Evolutionary conservation across 805 yeast genomes (phyloP).

Genomic region (Jamesozyma spencerorum): DNA sequence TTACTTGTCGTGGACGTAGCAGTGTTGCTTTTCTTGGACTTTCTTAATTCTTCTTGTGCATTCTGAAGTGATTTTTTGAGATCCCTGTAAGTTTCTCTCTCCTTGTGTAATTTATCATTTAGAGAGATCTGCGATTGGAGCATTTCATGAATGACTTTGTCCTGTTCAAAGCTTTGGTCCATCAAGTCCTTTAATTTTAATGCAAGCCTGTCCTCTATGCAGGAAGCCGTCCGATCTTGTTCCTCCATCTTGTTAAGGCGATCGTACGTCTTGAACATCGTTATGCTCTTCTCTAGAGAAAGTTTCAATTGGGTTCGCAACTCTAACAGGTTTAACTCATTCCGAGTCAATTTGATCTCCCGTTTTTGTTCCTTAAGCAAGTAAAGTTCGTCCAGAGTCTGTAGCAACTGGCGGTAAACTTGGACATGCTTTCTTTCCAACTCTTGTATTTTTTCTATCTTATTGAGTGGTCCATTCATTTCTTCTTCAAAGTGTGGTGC

Average conservation of each 20-base stretch:
- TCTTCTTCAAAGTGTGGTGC: too few species aligned
- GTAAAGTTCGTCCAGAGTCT: conserved; percentile 29
- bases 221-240: not conserved
- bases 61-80: conserved; percentile 1
- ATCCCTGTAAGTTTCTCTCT: conserved; percentile 2
- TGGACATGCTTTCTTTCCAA: conserved; percentile 27
- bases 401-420: conserved; percentile 28
- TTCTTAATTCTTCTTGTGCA: not conserved
- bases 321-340: conserved; percentile 8
- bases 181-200: conserved; percentile 9
- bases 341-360: not conserved
- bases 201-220: conserved; percentile 14
- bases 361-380: conserved; percentile 11
- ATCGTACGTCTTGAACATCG: conserved; percentile 14
- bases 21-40: too few species aligned
- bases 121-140: conserved; percentile 2
- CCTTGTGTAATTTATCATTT: conserved; percentile 3
- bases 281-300: conserved; percentile 18
- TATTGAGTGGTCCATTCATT: conserved; percentile 2
- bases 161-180: conserved; percentile 15
- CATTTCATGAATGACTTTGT: conserved; percentile 7
- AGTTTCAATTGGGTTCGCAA: conserved; percentile 16
- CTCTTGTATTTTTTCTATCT: conserved; percentile 11
- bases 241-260: conserved; percentile 5
- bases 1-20: not conserved